Evolutionary conservation across 108 stramenopile genomes (phyloP), one percentile per base, ranked within the genome.

Genomic region (Nitzschia sp.): DNA sequence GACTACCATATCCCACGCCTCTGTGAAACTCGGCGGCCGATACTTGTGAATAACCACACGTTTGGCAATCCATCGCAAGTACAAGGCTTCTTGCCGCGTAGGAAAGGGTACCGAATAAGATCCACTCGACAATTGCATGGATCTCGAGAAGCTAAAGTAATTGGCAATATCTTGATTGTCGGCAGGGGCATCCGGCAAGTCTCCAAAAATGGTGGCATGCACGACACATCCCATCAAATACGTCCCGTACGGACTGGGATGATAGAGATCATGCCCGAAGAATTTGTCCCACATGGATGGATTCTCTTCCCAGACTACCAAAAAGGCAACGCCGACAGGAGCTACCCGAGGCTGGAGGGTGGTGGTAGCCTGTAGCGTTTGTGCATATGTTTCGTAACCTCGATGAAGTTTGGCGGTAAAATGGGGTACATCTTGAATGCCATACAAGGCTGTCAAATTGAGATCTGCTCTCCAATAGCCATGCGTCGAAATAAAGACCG

Each of bases 261-360:
- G 85, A 13, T 77, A 61, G 13, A 46, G 47, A 58, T 85, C 80
- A 15, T 27, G 25, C 1, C 64, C 61, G 51, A 79, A 82, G 17
- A 85, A 35, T 24, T 55, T 55, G 33, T 61, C 17, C 79, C 79
- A 85, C 17, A 82, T 3, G 24, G 54, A 46, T n/a, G 28, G 19
- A 49, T 82, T 64, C 63, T 85, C 84, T 61, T 85, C 84, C 54
- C 68, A 82, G 3, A 85, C 59, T 21, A 71, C 59, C 55, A 69
- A 57, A 58, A 69, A 69, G 32, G 81, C 84, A 9, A 76, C 31
- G n/a, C 81, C 80, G 4, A 82, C 76, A 18, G 81, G 84, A 8
- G 81, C 84, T 27, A 85, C 65, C 0, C 66, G 54, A n/a, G 84
- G 74, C 30, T 63, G 6, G 45, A 71, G 74, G 23, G 21, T 30